Base-by-base conservation (phyloP, 1,284 basidiomycete species). In the Malassezia nana region DNA sequence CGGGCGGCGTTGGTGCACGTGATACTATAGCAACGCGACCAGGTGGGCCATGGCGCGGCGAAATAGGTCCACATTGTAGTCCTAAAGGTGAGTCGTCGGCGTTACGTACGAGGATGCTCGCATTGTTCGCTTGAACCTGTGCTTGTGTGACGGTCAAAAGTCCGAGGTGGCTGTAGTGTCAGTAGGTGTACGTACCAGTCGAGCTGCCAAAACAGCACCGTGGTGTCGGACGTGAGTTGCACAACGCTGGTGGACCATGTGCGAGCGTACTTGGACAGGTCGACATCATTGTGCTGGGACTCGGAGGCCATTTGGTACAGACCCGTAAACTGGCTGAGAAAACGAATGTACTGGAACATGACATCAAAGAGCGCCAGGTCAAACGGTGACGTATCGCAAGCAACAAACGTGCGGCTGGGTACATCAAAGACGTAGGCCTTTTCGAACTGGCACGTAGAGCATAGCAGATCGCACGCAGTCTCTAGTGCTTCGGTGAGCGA, bases 381-480 rank as follows among this genome's bases (percentile, higher is more conserved):
- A 25, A 94, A 87, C 0, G 92, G 89, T 0, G 87, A 88, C 16
- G 85, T 84, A 70, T 98, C 92, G 6, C 90, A 89, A 1, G 89
- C 89, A 18, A 96, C 80, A 65, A 90, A 92, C 29, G 96, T 79
- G 48, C 88, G 81, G 16, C 88, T 88, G 5, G 81, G 81, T 4
- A 83, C 83, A 72, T 98, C 92, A 66, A 95, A 95, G 10, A 96
- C 76, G 74, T 91, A 95, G 0, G 87, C 86, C 74, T 94, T 95
- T 33, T 87, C 84, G 40, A 90, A 85, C 64, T 86, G 85, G 1
- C 86, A 90, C 57, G 89, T 87, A 84, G 67, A 43, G 42, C 52
- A 68, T 28, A 66, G 62, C 12, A 53, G 40, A 39, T 66, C 62
- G 49, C 64, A 66, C 4, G 65, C 53, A 28, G 57, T 48, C 42